Conservation (phyloP, 495 filamentous ascomycete genomes). For the Penicillium canescens region DNA sequence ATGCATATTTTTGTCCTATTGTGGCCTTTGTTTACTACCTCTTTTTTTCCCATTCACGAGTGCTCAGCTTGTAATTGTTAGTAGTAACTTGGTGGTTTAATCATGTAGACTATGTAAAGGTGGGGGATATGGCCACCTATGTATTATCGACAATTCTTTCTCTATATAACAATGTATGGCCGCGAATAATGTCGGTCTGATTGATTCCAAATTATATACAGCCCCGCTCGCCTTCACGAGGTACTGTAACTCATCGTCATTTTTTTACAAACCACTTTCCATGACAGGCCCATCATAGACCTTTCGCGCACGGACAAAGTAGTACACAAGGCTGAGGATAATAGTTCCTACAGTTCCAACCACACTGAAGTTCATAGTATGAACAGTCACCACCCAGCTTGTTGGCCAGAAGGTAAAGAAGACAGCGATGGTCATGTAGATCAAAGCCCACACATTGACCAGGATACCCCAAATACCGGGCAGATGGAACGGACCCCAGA, state of each 20-base stretch:
- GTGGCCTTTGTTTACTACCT: too few species aligned
- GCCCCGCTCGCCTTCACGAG: not conserved
- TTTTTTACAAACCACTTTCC: conserved; percentile 23
- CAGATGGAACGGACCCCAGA: conserved; percentile 40
- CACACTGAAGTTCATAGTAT: conserved; percentile 49
- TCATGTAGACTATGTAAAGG: too few species aligned
- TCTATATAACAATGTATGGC: too few species aligned
- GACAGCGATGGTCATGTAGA: conserved; percentile 47
- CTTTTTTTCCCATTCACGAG: too few species aligned
- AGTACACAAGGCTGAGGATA: conserved; percentile 48
- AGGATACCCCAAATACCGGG: conserved; percentile 29
- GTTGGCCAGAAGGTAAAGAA: conserved; percentile 56
- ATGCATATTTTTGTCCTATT: too few species aligned
- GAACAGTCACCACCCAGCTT: conserved; percentile 25
- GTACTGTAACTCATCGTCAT: too few species aligned
- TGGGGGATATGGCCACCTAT: too few species aligned
- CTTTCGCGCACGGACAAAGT: conserved; percentile 39
- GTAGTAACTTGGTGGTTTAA: too few species aligned
- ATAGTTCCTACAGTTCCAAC: conserved; percentile 41
- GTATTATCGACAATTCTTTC: too few species aligned
- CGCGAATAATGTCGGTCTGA: too few species aligned
- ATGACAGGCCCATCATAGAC: conserved; percentile 48
- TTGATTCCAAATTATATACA: not conserved
- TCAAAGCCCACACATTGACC: conserved; percentile 32
- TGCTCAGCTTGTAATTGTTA: too few species aligned